phyloP scores from a whole-genome alignment of 2,329 filamentous ascomycete species.

The Hirsutella rhossiliensis region DNA sequence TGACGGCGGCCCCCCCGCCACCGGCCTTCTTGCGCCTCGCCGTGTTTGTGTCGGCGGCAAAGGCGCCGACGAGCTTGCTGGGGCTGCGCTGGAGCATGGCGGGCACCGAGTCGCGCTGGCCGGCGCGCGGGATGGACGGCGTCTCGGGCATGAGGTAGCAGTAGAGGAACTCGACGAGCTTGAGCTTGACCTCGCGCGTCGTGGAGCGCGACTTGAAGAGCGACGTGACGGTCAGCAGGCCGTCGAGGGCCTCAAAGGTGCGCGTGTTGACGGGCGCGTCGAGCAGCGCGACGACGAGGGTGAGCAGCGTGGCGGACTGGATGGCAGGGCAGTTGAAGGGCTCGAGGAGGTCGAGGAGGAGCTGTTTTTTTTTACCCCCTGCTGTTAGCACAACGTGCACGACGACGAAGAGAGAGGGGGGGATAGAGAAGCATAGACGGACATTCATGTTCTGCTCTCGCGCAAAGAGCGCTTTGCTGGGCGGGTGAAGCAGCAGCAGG shows the following conservation, averaged over 20 bases:
- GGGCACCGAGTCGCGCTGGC: constrained; percentile 30
- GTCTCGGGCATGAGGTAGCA: constrained; percentile 97
- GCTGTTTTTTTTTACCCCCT: too few species aligned
- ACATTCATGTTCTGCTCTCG: constrained; percentile 93
- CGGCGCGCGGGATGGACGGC: constrained; percentile 41
- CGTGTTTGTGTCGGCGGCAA: constrained; percentile 22
- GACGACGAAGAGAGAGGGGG: background rate
- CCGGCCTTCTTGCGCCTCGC: constrained; percentile 17
- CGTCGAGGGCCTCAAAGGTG: constrained; percentile 84
- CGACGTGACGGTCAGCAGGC: constrained; percentile 80
- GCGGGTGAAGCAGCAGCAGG: constrained; percentile 75
- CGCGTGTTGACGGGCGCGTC: constrained; percentile 80
- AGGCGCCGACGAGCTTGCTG: constrained; percentile 52
- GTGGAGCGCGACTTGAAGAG: constrained; percentile 86
- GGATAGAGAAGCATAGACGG: constrained; percentile 15
- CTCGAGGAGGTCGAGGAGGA: constrained; percentile 89
- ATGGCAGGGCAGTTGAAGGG: constrained; percentile 85
- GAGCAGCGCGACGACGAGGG: constrained; percentile 79
- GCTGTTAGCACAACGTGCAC: constrained; percentile 2
- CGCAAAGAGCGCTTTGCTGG: constrained; percentile 75
- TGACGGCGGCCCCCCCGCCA: constrained; percentile 22
- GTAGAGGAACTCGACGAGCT: constrained; percentile 94
- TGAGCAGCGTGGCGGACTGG: constrained; percentile 80
- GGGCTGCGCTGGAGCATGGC: constrained; percentile 53
- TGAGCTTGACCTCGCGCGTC: constrained; percentile 79